Evolutionary conservation across 202 grass and related monocot species (phyloP), one percentile per base, ranked within the genome.

Genomic region (Schoenoplectus tabernaemontani): DNA sequence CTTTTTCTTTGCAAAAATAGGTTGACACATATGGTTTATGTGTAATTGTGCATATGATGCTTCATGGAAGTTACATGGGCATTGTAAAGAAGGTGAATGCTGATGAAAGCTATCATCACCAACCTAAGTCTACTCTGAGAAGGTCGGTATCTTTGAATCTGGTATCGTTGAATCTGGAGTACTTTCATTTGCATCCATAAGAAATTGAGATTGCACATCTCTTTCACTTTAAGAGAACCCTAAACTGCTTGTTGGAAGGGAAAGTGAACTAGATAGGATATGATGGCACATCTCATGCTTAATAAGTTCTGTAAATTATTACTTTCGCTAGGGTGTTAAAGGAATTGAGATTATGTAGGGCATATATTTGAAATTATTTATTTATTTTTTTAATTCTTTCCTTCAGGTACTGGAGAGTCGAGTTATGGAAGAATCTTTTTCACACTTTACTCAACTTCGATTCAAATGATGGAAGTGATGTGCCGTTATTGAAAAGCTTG

Each of bases 31-130:
- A 88, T 61, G 88, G 86, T 10, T 87, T 98, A 46, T 95, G 95
- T 51, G 95, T 83, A 74, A 86, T 90, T 10, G 91, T 87, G 15
- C 95, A 98, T 80, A 98, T 92, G 89, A 98, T 98, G 91, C 83
- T 98, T 0, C 91, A 94, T 38, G 89, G 91, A 38, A 15, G 51
- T 33, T 67, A 43, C 30, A 90, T 92, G 95, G 92, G 24, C 75
- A 32, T 90, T 20, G 78, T 85, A 74, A 98, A 92, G 82, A 85
- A 59, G 32, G 30, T 76, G 47, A 82, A 73, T 47, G 56, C 75
- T 15, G 89, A 86, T 67, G 95, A 88, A 80, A 84, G 83, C 78
- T 76, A 83, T 71, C 57, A 76, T 28, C 92, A 88, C 79, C 86
- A 76, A 64, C 91, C 91, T 32, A 98, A 89, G 80, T 48, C 26